A percentile compares a stretch with the other conserved stretches of the same genome.
These are phyloP conservation scores for Cucumis melo DNA, from an alignment of 306 rosid species.

Conservation along the genomic window DNA sequence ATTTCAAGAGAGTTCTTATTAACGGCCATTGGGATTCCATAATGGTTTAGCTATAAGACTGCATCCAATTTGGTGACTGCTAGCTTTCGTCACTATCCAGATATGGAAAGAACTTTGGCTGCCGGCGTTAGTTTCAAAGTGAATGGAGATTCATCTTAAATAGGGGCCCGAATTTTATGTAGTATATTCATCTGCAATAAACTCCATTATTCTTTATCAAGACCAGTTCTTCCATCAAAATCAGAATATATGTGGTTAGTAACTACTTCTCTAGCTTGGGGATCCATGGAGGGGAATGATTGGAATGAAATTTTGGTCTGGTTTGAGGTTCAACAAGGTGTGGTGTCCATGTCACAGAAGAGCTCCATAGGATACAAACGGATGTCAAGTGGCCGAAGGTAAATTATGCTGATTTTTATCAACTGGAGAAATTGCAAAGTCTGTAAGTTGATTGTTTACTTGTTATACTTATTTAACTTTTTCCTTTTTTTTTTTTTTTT, in stretches of 20 bases:
- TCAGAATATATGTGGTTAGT: neutral
- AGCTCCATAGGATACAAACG: neutral
- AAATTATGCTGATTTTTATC: neutral
- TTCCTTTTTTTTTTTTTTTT: too few species aligned
- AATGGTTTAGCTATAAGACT: neutral
- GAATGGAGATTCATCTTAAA: neutral
- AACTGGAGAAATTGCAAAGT: neutral
- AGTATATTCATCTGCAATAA: neutral
- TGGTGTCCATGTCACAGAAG: neutral
- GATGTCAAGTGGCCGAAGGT: neutral
- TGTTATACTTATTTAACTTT: neutral
- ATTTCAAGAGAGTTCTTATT: neutral
- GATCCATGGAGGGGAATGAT: neutral
- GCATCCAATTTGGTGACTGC: neutral
- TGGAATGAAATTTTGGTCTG: neutral
- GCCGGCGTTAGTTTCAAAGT: neutral
- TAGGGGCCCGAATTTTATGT: neutral
- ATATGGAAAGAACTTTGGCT: neutral
- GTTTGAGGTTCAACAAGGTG: neutral
- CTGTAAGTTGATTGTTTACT: neutral
- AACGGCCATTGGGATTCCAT: neutral
- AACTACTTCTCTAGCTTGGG: neutral
- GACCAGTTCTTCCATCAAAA: neutral
- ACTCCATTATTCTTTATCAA: neutral
- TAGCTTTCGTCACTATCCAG: neutral